Conservation (phyloP, 2,329 filamentous ascomycete genomes). For the Hyphodiscus sp. region DNA sequence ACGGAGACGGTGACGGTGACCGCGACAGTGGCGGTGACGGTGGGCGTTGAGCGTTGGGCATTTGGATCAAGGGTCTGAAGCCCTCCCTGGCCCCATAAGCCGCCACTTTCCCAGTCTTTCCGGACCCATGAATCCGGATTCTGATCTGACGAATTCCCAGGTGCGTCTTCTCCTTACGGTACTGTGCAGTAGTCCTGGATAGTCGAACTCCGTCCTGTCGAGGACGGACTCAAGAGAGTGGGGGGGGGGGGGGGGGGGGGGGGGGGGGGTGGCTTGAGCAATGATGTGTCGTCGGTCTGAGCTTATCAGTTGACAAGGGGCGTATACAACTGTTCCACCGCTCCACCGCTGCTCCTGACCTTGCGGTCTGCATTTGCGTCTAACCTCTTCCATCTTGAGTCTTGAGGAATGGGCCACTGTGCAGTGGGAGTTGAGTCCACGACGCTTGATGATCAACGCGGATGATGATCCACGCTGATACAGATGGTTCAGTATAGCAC, state of each 20-base stretch:
- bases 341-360: neutral
- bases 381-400: neutral
- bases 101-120: neutral
- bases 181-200: too few species aligned
- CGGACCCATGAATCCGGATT: slow-evolving; percentile 17
- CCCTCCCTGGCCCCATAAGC: too few species aligned
- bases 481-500: too few species aligned
- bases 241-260: too few species aligned
- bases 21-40: too few species aligned
- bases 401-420: too few species aligned
- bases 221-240: too few species aligned
- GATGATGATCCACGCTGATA: too few species aligned
- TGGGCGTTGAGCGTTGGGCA: too few species aligned
- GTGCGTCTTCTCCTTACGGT: neutral
- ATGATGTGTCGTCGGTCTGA: slow-evolving; percentile 6
- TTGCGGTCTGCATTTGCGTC: neutral
- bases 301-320: neutral
- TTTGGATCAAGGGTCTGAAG: neutral
- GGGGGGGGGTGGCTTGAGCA: slow-evolving; percentile 2
- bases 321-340: too few species aligned
- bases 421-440: neutral
- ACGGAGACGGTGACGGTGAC: too few species aligned
- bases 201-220: too few species aligned
- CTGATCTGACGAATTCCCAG: slow-evolving; percentile 18
- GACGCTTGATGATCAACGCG: neutral